Evolutionary conservation across 371 early-diverging fungal species (phyloP).

Genomic region (Chytridium lagenaria): DNA sequence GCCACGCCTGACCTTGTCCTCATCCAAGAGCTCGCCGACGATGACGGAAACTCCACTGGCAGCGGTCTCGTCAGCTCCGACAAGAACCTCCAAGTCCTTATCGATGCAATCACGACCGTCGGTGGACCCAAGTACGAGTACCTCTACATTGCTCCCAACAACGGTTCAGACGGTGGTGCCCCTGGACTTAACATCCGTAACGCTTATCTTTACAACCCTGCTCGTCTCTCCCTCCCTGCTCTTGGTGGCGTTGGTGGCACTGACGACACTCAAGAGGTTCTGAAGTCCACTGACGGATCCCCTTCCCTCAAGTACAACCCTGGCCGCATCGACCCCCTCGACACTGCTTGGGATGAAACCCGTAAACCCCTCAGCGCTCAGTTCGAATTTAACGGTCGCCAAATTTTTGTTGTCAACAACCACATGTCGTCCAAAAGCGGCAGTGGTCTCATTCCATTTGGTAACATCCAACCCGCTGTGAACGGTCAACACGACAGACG

Average conservation of each 20-base stretch:
- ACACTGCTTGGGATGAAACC: conserved; percentile 23
- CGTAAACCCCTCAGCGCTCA: conserved; percentile 23
- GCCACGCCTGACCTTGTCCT: conserved; percentile 25
- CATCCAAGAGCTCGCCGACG: conserved; percentile 30
- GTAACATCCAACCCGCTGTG: conserved; percentile 24
- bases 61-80: not conserved
- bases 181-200: conserved; percentile 32
- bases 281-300: conserved; percentile 8
- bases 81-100: conserved; percentile 6
- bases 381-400: conserved; percentile 21
- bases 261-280: conserved; percentile 4
- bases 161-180: conserved; percentile 26
- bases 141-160: conserved; percentile 19
- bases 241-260: conserved; percentile 9
- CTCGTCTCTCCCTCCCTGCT: conserved; percentile 14
- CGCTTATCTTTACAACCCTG: conserved; percentile 26
- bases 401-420: conserved; percentile 29
- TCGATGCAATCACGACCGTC: conserved; percentile 17
- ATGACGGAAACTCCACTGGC: conserved; percentile 9
- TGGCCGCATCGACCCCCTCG: conserved; percentile 30
- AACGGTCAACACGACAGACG: conserved; percentile 24
- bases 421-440: conserved; percentile 30
- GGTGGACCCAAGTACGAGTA: conserved; percentile 28
- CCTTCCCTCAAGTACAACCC: conserved; percentile 25
- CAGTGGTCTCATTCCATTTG: conserved; percentile 6